Evolutionary conservation across 1,139 yeast species (phyloP).

Genomic region (Kurtzmaniella quercitrusa): DNA sequence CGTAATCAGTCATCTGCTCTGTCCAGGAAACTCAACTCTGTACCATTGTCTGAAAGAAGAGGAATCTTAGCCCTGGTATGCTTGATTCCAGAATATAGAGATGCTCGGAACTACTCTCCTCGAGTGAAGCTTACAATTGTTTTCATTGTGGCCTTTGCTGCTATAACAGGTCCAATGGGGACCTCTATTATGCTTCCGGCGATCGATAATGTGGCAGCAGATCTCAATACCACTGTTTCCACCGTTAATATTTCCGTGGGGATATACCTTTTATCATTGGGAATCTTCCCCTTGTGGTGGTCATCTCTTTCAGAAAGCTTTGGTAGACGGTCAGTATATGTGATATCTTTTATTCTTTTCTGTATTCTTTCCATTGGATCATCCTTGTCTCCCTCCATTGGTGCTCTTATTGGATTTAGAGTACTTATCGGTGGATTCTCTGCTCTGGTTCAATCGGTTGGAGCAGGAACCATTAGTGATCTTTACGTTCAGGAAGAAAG

Average conservation of each 20-base stretch:
- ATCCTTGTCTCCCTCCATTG: slow-evolving; percentile 60
- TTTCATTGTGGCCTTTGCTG: slow-evolving; percentile 65
- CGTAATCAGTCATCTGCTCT: slow-evolving; percentile 3
- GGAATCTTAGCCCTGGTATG: slow-evolving; percentile 54
- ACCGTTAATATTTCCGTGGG: slow-evolving; percentile 79
- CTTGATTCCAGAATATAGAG: slow-evolving; percentile 66
- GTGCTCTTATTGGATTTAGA: slow-evolving; percentile 62
- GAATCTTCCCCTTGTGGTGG: slow-evolving; percentile 90
- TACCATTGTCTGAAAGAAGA: slow-evolving; percentile 43
- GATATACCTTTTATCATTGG: slow-evolving; percentile 66
- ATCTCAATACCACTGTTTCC: slow-evolving; percentile 52
- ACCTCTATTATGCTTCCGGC: slow-evolving; percentile 83
- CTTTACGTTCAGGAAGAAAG: slow-evolving; percentile 63
- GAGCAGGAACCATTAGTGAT: slow-evolving; percentile 86
- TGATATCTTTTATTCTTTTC: slow-evolving; percentile 61
- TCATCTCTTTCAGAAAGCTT: slow-evolving; percentile 69
- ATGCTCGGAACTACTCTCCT: slow-evolving; percentile 61
- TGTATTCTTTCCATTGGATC: slow-evolving; percentile 69
- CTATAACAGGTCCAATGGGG: slow-evolving; percentile 89
- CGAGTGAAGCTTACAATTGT: slow-evolving; percentile 52
- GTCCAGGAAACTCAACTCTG: slow-evolving; percentile 20
- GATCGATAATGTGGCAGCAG: slow-evolving; percentile 52
- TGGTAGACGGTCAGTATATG: slow-evolving; percentile 73
- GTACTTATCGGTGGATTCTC: slow-evolving; percentile 76
- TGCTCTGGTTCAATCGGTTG: slow-evolving; percentile 84